Conservation (phyloP, 2,329 filamentous ascomycete genomes). For the Zymoseptoria brevis region DNA sequence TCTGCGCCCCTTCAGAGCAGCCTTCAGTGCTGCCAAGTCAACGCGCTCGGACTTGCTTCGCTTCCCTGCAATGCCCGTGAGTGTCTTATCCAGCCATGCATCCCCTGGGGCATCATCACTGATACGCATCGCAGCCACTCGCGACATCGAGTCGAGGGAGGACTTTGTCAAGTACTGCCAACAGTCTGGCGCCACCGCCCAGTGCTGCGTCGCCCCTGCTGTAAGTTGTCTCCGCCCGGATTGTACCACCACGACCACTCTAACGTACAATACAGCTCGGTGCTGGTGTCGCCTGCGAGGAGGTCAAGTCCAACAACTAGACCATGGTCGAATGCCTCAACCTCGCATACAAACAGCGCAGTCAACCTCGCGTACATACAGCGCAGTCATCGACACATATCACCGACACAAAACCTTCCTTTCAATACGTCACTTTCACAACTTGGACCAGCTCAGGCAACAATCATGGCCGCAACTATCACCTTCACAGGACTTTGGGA, state of each 20-base stretch:
- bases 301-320: not conserved
- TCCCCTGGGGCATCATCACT: no score
- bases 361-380: not conserved
- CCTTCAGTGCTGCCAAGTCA: constrained; percentile 7
- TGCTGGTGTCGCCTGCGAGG: not conserved
- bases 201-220: constrained; percentile 9
- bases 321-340: not conserved
- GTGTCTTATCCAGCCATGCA: no score
- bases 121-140: no score
- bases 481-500: not conserved
- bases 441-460: not conserved
- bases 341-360: no score
- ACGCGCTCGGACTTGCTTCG: constrained; percentile 1
- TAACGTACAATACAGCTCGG: not conserved
- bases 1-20: not conserved
- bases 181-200: constrained; percentile 5
- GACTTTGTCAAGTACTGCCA: no score
- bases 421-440: not conserved
- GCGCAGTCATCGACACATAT: not conserved
- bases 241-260: no score
- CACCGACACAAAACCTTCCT: not conserved
- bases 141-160: no score
- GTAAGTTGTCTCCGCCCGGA: not conserved
- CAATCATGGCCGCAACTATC: not conserved
- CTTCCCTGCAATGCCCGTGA: no score